Percentiles rank a stretch among this genome's conserved stretches.
Evolutionary conservation across 2,329 filamentous ascomycete genomes (phyloP).

Genomic region (Colletotrichum plurivorum): DNA sequence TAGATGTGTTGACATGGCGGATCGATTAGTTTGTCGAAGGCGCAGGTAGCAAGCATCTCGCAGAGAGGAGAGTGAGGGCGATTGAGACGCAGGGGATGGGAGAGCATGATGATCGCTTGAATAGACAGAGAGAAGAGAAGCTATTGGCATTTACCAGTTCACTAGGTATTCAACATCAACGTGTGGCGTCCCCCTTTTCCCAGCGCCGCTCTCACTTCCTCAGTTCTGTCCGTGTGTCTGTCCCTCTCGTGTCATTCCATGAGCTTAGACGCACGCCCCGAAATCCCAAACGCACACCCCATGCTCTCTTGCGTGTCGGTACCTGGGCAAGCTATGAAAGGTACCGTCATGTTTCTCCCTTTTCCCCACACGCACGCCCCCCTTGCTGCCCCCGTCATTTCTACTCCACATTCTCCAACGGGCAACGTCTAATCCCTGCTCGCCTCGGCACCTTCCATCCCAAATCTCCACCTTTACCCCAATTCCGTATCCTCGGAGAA

Average conservation of each 20-base stretch:
- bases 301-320: background rate
- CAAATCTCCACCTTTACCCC: slow-evolving; percentile 37
- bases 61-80: background rate
- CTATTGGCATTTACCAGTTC: too few relatives aligned
- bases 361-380: slow-evolving; percentile 29
- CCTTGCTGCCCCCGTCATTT: background rate
- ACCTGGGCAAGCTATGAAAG: too few relatives aligned
- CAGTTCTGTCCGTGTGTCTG: background rate
- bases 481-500: slow-evolving; percentile 1
- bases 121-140: too few relatives aligned
- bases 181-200: background rate
- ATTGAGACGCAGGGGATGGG: too few relatives aligned
- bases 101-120: too few relatives aligned
- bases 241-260: too few relatives aligned
- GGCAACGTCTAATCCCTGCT: slow-evolving; percentile 22
- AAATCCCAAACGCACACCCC: background rate
- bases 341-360: slow-evolving; percentile 12
- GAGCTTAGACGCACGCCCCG: background rate
- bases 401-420: slow-evolving; percentile 38
- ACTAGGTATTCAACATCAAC: too few relatives aligned
- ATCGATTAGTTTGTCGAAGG: slow-evolving; percentile 1
- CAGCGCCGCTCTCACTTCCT: background rate
- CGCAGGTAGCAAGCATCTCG: background rate
- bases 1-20: slow-evolving; percentile 16
- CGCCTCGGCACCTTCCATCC: slow-evolving; percentile 24